A percentile compares a stretch with the other conserved stretches of the same genome.
Conservation (phyloP, 768 basidiomycete species). For the Coprinellus micaceus region DNA sequence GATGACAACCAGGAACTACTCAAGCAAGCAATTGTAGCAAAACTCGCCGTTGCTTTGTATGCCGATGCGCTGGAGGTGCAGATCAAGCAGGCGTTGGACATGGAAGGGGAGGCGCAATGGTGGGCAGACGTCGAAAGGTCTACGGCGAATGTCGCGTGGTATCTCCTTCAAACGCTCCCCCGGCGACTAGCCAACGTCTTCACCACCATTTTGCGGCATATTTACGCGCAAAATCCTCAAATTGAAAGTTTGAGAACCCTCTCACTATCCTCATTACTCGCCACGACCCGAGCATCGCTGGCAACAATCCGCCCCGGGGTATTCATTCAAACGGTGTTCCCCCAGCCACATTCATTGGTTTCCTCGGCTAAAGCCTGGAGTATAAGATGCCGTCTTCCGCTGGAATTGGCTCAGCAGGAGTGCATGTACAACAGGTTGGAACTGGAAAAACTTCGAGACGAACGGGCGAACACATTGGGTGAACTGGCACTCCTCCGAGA, state of each 20-base stretch:
- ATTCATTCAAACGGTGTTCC: slow-evolving; percentile 62
- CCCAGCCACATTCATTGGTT: slow-evolving; percentile 37
- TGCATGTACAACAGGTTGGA: slow-evolving; percentile 55
- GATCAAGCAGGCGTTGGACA: slow-evolving; percentile 61
- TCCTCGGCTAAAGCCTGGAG: slow-evolving; percentile 12
- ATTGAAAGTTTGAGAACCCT: slow-evolving; percentile 43
- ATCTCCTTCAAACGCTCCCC: slow-evolving; percentile 69
- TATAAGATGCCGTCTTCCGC: slow-evolving; percentile 30
- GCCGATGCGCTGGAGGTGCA: slow-evolving; percentile 60
- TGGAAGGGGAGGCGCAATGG: slow-evolving; percentile 80
- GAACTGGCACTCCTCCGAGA: slow-evolving; percentile 36
- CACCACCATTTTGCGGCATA: slow-evolving; percentile 35
- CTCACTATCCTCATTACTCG: slow-evolving; percentile 47
- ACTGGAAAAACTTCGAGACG: slow-evolving; percentile 62
- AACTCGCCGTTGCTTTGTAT: slow-evolving; percentile 57
- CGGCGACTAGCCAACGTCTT: slow-evolving; percentile 34
- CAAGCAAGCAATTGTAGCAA: slow-evolving; percentile 42
- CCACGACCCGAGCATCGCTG: slow-evolving; percentile 33
- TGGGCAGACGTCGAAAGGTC: slow-evolving; percentile 76
- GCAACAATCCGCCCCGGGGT: slow-evolving; percentile 40
- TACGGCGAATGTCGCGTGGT: slow-evolving; percentile 48
- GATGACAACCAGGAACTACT: slow-evolving; percentile 16
- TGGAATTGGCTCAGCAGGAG: slow-evolving; percentile 65
- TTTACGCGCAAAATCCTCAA: slow-evolving; percentile 42
- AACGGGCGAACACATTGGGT: slow-evolving; percentile 66